A percentile compares a stretch with the other conserved stretches of the same genome.
Conservation (phyloP, 1,284 basidiomycete species). For the Trametes hirsuta region DNA sequence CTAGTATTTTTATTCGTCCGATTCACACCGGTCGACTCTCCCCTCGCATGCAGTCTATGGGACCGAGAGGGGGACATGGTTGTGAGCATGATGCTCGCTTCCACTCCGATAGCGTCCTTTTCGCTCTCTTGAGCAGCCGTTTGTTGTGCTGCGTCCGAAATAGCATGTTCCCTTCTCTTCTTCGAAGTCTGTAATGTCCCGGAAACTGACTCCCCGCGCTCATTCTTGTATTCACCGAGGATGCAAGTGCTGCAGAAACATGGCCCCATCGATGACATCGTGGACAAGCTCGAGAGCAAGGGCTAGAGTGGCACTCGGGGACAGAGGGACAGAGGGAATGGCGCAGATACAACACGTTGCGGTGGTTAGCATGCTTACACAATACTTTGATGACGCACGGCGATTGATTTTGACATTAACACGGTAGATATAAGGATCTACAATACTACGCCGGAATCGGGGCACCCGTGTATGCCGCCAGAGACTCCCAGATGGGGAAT, state of each 20-base stretch:
- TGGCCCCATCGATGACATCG: background rate
- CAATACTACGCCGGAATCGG: too few species aligned
- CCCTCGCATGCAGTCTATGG: too few species aligned
- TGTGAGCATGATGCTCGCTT: background rate
- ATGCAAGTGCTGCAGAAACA: conserved; percentile 2
- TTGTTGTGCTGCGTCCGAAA: background rate
- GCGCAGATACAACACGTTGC: too few species aligned
- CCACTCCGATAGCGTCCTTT: background rate
- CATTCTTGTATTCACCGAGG: background rate
- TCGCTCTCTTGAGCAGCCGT: background rate
- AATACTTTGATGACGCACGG: too few species aligned
- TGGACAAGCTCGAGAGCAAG: background rate
- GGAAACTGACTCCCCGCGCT: background rate
- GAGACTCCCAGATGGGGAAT: too few species aligned
- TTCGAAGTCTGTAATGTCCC: background rate
- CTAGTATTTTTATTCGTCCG: background rate
- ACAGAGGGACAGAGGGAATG: background rate
- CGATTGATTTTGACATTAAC: too few species aligned
- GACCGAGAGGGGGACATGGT: background rate
- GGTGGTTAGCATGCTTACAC: too few species aligned
- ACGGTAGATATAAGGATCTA: too few species aligned
- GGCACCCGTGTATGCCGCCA: too few species aligned
- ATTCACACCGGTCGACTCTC: background rate
- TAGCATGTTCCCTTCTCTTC: background rate
- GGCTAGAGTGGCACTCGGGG: background rate